Percentiles rank a stretch among this genome's conserved stretches.
phyloP scores from a whole-genome alignment of 2,329 filamentous ascomycete species.

The Talaromyces sp. region DNA sequence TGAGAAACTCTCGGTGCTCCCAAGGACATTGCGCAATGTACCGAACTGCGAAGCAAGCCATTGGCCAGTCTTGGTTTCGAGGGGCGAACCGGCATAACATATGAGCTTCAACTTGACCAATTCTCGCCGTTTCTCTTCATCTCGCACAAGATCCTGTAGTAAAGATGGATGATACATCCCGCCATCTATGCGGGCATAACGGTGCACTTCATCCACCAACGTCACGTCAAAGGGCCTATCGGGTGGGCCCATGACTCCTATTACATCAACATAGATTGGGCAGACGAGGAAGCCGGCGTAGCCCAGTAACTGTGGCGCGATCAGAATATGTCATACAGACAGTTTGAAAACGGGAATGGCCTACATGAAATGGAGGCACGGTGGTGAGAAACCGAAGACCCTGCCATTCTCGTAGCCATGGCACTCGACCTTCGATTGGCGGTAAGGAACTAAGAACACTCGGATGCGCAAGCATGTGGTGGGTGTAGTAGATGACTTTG shows the following conservation, averaged over 20 bases:
- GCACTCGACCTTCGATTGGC: conserved; percentile 15
- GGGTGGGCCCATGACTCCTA: conserved; percentile 23
- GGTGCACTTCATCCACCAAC: conserved; percentile 21
- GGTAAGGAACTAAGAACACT: conserved; percentile 10
- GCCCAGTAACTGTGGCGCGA: conserved; percentile 21
- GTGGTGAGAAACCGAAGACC: conserved; percentile 23
- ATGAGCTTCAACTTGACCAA: conserved; percentile 21
- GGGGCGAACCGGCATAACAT: conserved; percentile 25
- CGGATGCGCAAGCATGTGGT: conserved; percentile 22
- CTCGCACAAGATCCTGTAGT: conserved; percentile 24
- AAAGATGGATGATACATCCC: conserved; percentile 24
- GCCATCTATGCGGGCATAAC: conserved; percentile 19
- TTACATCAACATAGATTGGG: conserved; percentile 20
- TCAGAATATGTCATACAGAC: neutral
- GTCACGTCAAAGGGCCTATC: conserved; percentile 16
- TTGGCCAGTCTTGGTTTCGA: conserved; percentile 26
- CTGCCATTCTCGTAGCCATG: conserved; percentile 18
- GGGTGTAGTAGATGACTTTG: conserved; percentile 25
- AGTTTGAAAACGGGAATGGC: neutral
- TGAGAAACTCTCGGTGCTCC: conserved; percentile 24
- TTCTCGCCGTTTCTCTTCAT: conserved; percentile 18
- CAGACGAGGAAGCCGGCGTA: conserved; percentile 22
- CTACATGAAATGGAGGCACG: conserved; percentile 25
- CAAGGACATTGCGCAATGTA: conserved; percentile 19
- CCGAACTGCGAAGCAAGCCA: conserved; percentile 23